A percentile compares a stretch with the other conserved stretches of the same genome.
Conservation (phyloP, 495 filamentous ascomycete genomes). For the Hyaloscypha hepaticicola region DNA sequence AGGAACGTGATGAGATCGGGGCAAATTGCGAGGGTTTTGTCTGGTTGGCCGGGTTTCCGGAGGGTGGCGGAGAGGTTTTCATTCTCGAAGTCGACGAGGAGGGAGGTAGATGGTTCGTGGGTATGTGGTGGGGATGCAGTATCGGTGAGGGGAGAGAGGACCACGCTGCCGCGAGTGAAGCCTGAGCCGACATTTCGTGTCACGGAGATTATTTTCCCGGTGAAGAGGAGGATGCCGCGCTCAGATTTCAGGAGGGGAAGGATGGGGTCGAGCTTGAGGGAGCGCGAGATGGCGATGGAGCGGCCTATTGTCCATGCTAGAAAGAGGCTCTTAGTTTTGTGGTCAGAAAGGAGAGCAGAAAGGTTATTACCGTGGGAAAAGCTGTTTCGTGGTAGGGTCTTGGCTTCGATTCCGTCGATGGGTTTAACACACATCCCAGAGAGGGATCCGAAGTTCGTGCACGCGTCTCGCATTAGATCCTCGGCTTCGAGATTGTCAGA, state of each 20-base stretch:
- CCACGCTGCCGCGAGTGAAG: slow-evolving; percentile 28
- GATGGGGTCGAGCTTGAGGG: slow-evolving; percentile 41
- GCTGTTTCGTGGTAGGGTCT: slow-evolving; percentile 24
- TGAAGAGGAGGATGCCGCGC: slow-evolving; percentile 31
- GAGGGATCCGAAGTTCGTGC: slow-evolving; percentile 19
- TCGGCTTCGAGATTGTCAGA: slow-evolving; percentile 26
- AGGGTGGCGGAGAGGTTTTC: slow-evolving; percentile 31
- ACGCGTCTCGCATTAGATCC: slow-evolving; percentile 28
- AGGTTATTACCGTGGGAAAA: slow-evolving; percentile 27
- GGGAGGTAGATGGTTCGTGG: not conserved
- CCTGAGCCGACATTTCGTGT: slow-evolving; percentile 26
- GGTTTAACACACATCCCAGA: slow-evolving; percentile 37
- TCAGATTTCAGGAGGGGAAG: slow-evolving; percentile 43
- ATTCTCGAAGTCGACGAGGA: slow-evolving; percentile 33
- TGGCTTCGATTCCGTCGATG: slow-evolving; percentile 25
- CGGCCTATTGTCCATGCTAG: slow-evolving; percentile 47
- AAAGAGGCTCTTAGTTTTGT: not conserved
- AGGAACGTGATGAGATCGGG: slow-evolving; percentile 61
- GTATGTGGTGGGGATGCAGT: not conserved
- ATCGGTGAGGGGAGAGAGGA: slow-evolving; percentile 20
- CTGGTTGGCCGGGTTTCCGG: slow-evolving; percentile 26
- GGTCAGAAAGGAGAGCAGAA: not conserved
- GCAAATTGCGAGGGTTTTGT: slow-evolving; percentile 53
- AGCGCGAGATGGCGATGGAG: slow-evolving; percentile 42
- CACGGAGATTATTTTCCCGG: slow-evolving; percentile 31